Conservation (phyloP, 2,329 filamentous ascomycete species). For the Orbilia javanica region DNA sequence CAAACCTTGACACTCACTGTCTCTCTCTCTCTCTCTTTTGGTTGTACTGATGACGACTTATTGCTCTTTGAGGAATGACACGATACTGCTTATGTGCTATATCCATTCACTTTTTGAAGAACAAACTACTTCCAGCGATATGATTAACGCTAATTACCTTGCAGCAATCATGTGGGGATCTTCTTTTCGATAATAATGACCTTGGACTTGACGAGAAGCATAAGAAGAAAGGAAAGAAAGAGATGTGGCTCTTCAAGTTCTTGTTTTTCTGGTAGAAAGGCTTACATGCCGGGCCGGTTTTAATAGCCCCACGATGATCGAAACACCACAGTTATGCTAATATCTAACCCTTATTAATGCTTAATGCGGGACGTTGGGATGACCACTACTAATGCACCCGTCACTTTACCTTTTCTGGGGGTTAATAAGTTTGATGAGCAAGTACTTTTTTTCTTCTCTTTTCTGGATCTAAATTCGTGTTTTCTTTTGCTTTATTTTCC, state of each 20-base stretch:
- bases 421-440: background rate
- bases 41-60: conserved; percentile 13
- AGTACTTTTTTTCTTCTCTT: too few species aligned
- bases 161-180: conserved; percentile 32
- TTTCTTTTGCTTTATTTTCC: background rate
- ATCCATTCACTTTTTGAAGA: background rate
- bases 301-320: background rate
- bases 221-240: background rate
- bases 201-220: conserved; percentile 1
- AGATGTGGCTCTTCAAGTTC: background rate
- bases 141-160: conserved; percentile 1
- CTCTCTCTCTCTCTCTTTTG: background rate
- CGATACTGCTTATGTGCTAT: background rate
- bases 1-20: background rate
- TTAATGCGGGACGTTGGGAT: conserved; percentile 37
- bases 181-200: conserved; percentile 3
- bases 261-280: conserved; percentile 9
- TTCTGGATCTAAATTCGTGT: conserved; percentile 12
- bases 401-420: background rate
- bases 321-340: background rate
- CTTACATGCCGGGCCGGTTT: conserved; percentile 18
- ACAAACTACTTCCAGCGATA: background rate
- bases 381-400: background rate
- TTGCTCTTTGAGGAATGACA: conserved; percentile 6
- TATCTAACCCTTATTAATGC: conserved; percentile 46